phyloP scores from a whole-genome alignment of 2,329 filamentous ascomycete species.

The Onygenales sp. region DNA sequence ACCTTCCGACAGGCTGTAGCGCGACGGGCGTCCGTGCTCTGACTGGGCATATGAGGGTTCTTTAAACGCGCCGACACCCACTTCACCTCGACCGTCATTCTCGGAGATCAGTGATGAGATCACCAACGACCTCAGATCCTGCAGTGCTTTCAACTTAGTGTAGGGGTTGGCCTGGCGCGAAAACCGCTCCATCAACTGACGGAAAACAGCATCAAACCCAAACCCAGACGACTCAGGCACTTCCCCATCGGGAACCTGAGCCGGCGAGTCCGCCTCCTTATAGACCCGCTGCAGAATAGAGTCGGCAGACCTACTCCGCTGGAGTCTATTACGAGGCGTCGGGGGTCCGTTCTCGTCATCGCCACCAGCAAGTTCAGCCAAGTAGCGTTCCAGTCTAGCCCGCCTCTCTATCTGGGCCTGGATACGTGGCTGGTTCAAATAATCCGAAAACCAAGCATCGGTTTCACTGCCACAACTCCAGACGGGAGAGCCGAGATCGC shows the following conservation, averaged over 20 bases:
- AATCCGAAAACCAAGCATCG: slow-evolving; percentile 66
- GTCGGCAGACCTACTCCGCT: slow-evolving; percentile 27
- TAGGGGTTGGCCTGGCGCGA: slow-evolving; percentile 83
- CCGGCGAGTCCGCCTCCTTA: neutral
- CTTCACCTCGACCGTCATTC: slow-evolving; percentile 25
- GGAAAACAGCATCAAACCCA: slow-evolving; percentile 71
- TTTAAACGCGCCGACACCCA: neutral
- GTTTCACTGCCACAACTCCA: slow-evolving; percentile 89
- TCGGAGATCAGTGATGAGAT: slow-evolving; percentile 60
- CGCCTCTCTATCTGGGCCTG: slow-evolving; percentile 30
- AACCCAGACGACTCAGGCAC: slow-evolving; percentile 39
- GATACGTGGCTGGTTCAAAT: slow-evolving; percentile 41
- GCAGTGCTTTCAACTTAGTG: slow-evolving; percentile 71
- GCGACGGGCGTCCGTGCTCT: slow-evolving; percentile 26
- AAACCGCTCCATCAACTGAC: slow-evolving; percentile 72
- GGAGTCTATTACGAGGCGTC: slow-evolving; percentile 5
- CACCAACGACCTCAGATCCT: slow-evolving; percentile 75
- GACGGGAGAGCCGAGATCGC: slow-evolving; percentile 77
- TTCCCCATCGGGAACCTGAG: neutral
- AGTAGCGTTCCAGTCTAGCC: slow-evolving; percentile 28
- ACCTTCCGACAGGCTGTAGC: slow-evolving; percentile 11
- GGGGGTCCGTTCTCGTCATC: neutral
- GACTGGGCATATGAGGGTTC: slow-evolving; percentile 32
- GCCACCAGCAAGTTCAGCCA: slow-evolving; percentile 21
- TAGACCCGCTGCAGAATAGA: slow-evolving; percentile 7